Evolutionary conservation across 805 yeast species (phyloP), one percentile per base, ranked within the genome.

Genomic region (Kazachstania martiniae): DNA sequence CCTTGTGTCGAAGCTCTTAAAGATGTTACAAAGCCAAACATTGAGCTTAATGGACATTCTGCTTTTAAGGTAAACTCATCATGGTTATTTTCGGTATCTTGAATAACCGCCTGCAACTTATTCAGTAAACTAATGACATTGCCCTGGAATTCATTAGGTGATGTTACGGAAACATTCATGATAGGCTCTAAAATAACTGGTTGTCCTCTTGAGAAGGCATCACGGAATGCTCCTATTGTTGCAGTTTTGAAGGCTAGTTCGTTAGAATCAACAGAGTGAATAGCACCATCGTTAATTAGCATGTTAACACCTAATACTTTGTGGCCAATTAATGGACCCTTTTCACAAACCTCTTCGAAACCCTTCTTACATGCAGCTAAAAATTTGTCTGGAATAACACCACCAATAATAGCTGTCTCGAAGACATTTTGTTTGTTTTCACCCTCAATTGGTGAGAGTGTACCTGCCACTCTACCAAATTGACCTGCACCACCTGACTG

Each of bases 401-500:
- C 99, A 51, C 98, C 97, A 43, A 91, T 91, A 56, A 91, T 77
- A 42, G 79, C 82, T 29, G 94, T 80, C 52, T 79, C 74, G 60
- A 89, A 91, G 45, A 65, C 64, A 59, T 87, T 87, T 37, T 71
- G 74, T 21, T 47, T 53, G 9, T 37, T 34, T 17, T 34, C 42
- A 27, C 56, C 61, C 32, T 71, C 81, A 29, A 72, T 54, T 34
- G 86, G 75, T 5, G 67, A 61, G 62, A 87, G 58, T 36, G 66
- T 70, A 56, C 99, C 97, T 60, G 86, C 80, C 52, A 89, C 95
- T 65, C 87, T 78, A 61, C 95, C 98, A 56, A 77, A 91, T 68
- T 91, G 99, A 64, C 99, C 99, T 44, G 97, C 94, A 73, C 99
- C 99, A 61, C 99, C 99, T 53, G 89, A 73, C 67, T 91, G 99